phyloP scores from a whole-genome alignment of 2,329 filamentous ascomycete genomes.

The Zalaria obscura region DNA sequence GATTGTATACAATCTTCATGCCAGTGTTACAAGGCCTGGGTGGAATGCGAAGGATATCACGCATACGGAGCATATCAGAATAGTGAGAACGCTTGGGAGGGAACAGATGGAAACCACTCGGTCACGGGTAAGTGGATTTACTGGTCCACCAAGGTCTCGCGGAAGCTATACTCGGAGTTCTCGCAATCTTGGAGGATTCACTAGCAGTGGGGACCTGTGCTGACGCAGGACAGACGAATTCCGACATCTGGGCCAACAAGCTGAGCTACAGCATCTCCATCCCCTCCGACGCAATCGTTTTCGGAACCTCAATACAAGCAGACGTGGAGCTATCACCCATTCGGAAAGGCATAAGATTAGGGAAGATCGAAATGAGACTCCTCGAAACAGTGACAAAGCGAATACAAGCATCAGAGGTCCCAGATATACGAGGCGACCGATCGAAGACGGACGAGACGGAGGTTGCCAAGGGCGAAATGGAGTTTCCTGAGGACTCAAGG shows the following conservation, averaged over 20 bases:
- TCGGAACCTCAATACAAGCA: constrained; percentile 72
- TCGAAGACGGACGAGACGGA: constrained; percentile 21
- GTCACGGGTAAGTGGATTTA: constrained; percentile 12
- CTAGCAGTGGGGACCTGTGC: not conserved
- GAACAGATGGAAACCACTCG: constrained; percentile 56
- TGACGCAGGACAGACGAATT: constrained; percentile 45
- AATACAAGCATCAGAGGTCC: constrained; percentile 18
- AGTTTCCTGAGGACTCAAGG: constrained; percentile 21
- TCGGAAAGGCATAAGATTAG: constrained; percentile 74
- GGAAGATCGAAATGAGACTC: constrained; percentile 67
- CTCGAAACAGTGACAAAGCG: constrained; percentile 55
- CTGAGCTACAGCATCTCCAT: constrained; percentile 89
- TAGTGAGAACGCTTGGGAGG: constrained; percentile 33
- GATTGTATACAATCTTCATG: constrained; percentile 83
- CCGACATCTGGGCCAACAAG: constrained; percentile 97
- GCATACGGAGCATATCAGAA: constrained; percentile 50
- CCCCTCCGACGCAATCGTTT: constrained; percentile 86
- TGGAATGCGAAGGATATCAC: constrained; percentile 81
- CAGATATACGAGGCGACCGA: constrained; percentile 17
- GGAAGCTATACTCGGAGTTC: no score
- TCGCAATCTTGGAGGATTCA: no score
- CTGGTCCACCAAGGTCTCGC: no score
- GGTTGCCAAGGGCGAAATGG: constrained; percentile 22
- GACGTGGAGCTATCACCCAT: constrained; percentile 80
- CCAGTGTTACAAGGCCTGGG: constrained; percentile 63